Conservation (phyloP, 2,329 filamentous ascomycete species). For the Scortechinia acanthostroma region DNA sequence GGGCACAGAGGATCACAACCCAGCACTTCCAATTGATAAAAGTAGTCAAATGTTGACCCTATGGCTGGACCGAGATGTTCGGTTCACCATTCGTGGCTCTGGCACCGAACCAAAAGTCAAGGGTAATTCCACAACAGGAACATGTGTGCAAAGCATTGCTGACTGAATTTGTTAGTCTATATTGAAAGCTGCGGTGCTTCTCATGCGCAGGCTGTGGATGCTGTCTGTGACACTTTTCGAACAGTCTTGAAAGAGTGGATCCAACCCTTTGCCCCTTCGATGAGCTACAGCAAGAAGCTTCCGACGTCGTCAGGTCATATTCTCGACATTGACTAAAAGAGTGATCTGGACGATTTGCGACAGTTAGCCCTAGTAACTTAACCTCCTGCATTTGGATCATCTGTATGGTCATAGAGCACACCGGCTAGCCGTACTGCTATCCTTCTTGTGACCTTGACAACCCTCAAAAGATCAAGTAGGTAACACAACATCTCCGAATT, state of each 20-base stretch:
- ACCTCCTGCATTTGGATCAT: not conserved
- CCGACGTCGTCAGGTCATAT: slow-evolving; percentile 25
- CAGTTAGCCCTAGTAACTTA: not conserved
- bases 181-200: slow-evolving; percentile 27
- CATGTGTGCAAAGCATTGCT: not conserved
- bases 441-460: not conserved
- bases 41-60: slow-evolving; percentile 58
- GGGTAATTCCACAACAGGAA: slow-evolving; percentile 22
- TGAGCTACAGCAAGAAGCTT: slow-evolving; percentile 21
- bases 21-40: slow-evolving; percentile 44
- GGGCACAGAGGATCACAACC: slow-evolving; percentile 36
- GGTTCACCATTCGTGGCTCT: slow-evolving; percentile 52
- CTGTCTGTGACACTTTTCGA: slow-evolving; percentile 23
- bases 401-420: not conserved
- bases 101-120: slow-evolving; percentile 66
- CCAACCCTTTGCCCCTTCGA: slow-evolving; percentile 21
- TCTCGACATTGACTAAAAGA: slow-evolving; percentile 12
- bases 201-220: slow-evolving; percentile 19
- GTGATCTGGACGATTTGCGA: not conserved
- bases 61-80: slow-evolving; percentile 43
- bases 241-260: slow-evolving; percentile 27
- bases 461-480: not conserved
- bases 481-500: not conserved
- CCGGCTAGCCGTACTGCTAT: not conserved
- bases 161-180: slow-evolving; percentile 18